phyloP scores from a whole-genome alignment of 2,329 filamentous ascomycete genomes.

The Scleromitrula shiraiana region DNA sequence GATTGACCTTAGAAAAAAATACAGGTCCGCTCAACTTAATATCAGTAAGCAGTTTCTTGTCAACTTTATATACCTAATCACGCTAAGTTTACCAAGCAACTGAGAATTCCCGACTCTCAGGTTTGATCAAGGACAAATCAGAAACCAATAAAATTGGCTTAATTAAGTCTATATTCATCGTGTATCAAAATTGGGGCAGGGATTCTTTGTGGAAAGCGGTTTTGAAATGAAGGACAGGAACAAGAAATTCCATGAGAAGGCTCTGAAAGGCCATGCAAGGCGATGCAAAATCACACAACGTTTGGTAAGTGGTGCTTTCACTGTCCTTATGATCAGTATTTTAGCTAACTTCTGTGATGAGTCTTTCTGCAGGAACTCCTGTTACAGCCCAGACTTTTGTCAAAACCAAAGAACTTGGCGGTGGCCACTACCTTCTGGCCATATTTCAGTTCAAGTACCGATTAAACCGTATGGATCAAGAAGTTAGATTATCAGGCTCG shows the following conservation, averaged over 20 bases:
- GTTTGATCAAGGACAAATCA: neutral
- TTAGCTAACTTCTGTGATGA: neutral
- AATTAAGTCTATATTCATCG: neutral
- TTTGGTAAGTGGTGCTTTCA: neutral
- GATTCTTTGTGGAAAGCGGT: too few relatives aligned
- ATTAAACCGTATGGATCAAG: neutral
- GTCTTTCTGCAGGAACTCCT: neutral
- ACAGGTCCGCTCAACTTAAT: neutral
- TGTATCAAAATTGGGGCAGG: neutral
- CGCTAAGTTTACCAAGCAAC: neutral
- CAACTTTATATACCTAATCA: too few relatives aligned
- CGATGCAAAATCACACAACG: neutral
- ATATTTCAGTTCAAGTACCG: slow-evolving; percentile 9
- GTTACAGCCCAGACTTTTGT: rapidly evolving
- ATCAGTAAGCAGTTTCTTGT: neutral
- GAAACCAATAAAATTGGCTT: neutral
- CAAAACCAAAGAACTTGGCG: neutral
- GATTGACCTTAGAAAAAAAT: neutral
- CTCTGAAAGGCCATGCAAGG: slow-evolving; percentile 5
- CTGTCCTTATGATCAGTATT: neutral
- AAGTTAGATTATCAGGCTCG: too few relatives aligned
- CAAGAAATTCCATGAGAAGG: slow-evolving; percentile 5
- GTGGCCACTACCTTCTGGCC: neutral
- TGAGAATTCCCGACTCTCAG: neutral
- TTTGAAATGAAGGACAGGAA: too few relatives aligned